Percentiles rank a stretch among this genome's conserved stretches.
These are phyloP conservation scores for Ganoderma sinense DNA, from an alignment of 1,284 basidiomycete genomes.

Conservation along the genomic window DNA sequence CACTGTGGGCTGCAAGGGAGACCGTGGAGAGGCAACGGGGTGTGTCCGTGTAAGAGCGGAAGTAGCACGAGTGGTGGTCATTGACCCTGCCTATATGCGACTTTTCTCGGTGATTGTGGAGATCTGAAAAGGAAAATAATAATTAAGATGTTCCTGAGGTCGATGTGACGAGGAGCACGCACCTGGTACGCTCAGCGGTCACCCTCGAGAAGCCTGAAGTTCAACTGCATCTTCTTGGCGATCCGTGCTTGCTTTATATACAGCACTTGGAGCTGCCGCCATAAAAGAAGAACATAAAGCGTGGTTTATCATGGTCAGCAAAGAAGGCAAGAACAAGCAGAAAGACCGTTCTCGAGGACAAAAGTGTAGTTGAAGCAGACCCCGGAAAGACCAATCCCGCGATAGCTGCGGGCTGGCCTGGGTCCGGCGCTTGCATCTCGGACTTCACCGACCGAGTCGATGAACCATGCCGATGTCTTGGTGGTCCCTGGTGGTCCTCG, in stretches of 20 bases:
- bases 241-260: background rate
- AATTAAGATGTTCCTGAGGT: background rate
- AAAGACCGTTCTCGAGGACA: background rate
- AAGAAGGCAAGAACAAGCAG: background rate
- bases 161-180: background rate
- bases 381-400: too few species aligned
- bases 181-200: background rate
- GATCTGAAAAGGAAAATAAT: background rate
- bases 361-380: too few species aligned
- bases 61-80: background rate
- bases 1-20: conserved; percentile 40
- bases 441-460: too few species aligned
- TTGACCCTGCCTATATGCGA: background rate
- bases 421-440: too few species aligned
- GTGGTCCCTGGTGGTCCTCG: too few species aligned
- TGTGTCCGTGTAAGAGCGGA: background rate
- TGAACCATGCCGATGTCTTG: too few species aligned
- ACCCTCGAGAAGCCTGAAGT: background rate
- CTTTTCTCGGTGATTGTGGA: background rate
- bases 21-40: background rate
- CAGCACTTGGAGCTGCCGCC: background rate
- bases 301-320: background rate
- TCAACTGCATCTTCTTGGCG: background rate
- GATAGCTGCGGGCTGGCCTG: too few species aligned
- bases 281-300: background rate